Evolutionary conservation across 2,329 filamentous ascomycete genomes (phyloP), one percentile per base, ranked within the genome.

Genomic region (Passalora sequoiae): DNA sequence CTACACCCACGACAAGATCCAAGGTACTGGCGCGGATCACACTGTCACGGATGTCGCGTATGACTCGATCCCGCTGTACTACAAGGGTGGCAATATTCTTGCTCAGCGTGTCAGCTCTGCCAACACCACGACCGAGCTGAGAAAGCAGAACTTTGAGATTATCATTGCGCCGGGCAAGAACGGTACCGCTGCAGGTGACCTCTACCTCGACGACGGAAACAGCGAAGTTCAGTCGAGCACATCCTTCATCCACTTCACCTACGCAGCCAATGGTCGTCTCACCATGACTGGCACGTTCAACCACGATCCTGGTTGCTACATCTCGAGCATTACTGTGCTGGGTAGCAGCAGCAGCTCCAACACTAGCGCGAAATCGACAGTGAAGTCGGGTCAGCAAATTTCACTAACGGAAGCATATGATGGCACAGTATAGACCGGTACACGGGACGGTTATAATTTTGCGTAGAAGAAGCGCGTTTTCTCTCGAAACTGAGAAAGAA

Each of bases 151-250:
- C 53, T 91, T 91, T 66, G 75, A 82, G 60, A 68, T 94, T 38
- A 58, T 91, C 25, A 73, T 94, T 32, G 82, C 86, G 0, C 74
- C 84, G 0, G 78, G 75, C 4, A 58, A 61, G 1, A 68, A 83
- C 39, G 84, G 82, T 3, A 76, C 68, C 5, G 87, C 87, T 0
- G 63, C 60, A 1, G 87, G 87, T 0, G 70, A 72, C 39, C 69
- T 92, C 44, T 92, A 89, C 61, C 67, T 92, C 4, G 87, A 92
- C 54, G 86, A 94, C 48, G 87, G 87, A 6, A 79, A 81, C 46
- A 80, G 75, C 19, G 55, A 89, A 38, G 67, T 76, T 46, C 84
- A 85, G 63, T 28, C 49, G 66, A 2, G 61, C 56, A 1, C 77
- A 72, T 78, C 73, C 5, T 67, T 77, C 43, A 71, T 89, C 40